Evolutionary conservation across 2,329 filamentous ascomycete species (phyloP).

Genomic region (Didymella keratinophila): DNA sequence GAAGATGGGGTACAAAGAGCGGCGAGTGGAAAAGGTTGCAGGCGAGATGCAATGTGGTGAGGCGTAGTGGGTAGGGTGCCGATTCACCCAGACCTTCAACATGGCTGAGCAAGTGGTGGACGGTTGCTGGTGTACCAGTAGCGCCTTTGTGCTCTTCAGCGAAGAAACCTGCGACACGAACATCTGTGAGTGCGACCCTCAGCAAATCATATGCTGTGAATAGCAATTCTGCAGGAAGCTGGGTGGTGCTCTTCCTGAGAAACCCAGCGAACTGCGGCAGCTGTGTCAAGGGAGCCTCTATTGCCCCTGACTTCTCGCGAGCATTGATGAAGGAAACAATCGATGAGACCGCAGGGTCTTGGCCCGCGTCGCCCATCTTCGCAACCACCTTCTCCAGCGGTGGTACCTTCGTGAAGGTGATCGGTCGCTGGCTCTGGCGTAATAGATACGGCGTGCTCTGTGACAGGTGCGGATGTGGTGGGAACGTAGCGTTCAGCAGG

Average conservation of each 20-base stretch:
- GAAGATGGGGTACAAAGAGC: constrained; percentile 72
- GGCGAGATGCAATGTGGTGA: constrained; percentile 82
- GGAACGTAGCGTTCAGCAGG: constrained; percentile 76
- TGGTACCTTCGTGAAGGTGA: constrained; percentile 79
- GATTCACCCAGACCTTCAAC: constrained; percentile 61
- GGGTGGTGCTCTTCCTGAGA: constrained; percentile 62
- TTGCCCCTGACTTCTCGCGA: constrained; percentile 64
- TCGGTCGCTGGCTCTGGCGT: constrained; percentile 68
- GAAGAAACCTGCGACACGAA: constrained; percentile 80
- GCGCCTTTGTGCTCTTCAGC: constrained; percentile 70
- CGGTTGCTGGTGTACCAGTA: constrained; percentile 58
- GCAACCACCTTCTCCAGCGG: constrained; percentile 81
- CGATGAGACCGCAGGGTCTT: constrained; percentile 66
- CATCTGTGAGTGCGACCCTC: constrained; percentile 77
- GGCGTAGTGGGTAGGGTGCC: constrained; percentile 81
- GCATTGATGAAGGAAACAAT: constrained; percentile 76
- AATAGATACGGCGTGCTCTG: constrained; percentile 76
- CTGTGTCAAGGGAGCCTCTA: constrained; percentile 74
- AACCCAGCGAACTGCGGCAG: constrained; percentile 70
- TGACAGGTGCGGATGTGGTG: constrained; percentile 76
- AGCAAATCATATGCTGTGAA: constrained; percentile 90
- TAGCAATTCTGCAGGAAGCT: constrained; percentile 69
- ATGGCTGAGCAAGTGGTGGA: constrained; percentile 65
- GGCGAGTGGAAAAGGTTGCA: constrained; percentile 85
- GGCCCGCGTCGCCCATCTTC: constrained; percentile 74